Conservation (phyloP, 345 rosid species). For the Salix udensis region DNA sequence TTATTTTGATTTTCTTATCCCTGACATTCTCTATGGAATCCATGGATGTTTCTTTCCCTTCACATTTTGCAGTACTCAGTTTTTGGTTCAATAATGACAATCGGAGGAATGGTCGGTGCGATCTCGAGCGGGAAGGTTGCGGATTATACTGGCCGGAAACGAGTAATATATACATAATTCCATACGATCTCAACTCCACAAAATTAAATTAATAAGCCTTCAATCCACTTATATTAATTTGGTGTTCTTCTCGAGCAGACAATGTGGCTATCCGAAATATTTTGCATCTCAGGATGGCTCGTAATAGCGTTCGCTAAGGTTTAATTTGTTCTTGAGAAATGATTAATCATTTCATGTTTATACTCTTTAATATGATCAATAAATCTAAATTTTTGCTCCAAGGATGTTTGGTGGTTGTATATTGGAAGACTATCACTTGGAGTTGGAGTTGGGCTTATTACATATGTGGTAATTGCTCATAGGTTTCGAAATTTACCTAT, state of each 20-base stretch:
- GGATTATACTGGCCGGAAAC: constrained; percentile 32
- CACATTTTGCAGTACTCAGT: constrained; percentile 30
- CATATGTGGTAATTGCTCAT: constrained; percentile 35
- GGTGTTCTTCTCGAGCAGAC: constrained; percentile 20
- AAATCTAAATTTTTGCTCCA: background rate
- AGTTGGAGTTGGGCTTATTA: constrained; percentile 34
- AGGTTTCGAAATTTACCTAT: too few species aligned
- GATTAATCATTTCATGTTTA: too few species aligned
- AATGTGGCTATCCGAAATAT: constrained; percentile 36
- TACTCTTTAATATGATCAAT: background rate
- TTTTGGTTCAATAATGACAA: constrained; percentile 32
- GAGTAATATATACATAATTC: constrained; percentile 10
- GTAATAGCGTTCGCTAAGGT: constrained; percentile 48
- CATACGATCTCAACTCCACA: background rate
- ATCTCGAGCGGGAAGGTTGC: constrained; percentile 29
- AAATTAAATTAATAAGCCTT: background rate
- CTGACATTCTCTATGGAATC: too few species aligned
- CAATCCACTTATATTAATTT: background rate
- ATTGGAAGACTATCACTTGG: constrained; percentile 39
- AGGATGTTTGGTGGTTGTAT: constrained; percentile 36
- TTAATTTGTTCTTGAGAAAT: too few species aligned
- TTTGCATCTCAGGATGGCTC: constrained; percentile 49
- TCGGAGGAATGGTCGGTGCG: constrained; percentile 36
- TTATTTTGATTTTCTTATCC: too few species aligned
- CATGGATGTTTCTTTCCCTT: background rate